Evolutionary conservation across 768 basidiomycete species (phyloP), one percentile per base, ranked within the genome.

Genomic region (Xerocomellus intermedius): DNA sequence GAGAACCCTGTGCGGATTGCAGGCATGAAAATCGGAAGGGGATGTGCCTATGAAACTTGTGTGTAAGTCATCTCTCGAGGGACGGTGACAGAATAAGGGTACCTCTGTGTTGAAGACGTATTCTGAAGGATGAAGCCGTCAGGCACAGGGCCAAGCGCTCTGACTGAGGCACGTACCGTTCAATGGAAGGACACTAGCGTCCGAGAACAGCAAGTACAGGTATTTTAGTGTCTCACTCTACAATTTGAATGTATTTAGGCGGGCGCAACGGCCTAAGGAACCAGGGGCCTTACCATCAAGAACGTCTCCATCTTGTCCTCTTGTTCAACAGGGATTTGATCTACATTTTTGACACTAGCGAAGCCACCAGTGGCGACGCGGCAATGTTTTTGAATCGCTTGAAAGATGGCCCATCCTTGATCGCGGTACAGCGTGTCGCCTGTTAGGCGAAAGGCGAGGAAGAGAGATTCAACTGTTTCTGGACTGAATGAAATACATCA

Each of bases 251-350:
- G 16, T 2, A 22, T 16, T 37, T 42, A 8, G 28, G 51, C 17
- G 28, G 3, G 14, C 17, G 19, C 24, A 4, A 13, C 14, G 2
- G 9, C 37, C 33, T 5, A 42, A 42, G 41, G 52, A 19, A 49
- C 43, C 33, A 50, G 28, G 33, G 9, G 22, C 71, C 85, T 39
- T 54, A 90, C 91, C 79, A 97, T 77, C 72, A 94, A 82, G 75
- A 95, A 97, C 13, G 94, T 94, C 74, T 98, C 94, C 94, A 97
- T 96, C 69, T 89, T 87, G 71, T 98, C 93, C 58, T 92, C 87
- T 54, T 81, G 75, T 64, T 76, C 74, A 2, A 77, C 82, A 0
- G 87, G 86, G 10, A 86, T 74, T 56, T 83, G 79, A 69, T 96
- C 91, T 10, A 98, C 95, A 65, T 97, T 91, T 54, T 86, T 70